Percentiles rank a stretch among this genome's conserved stretches.
Conservation (phyloP, 2,329 filamentous ascomycete species). For the Diaporthe citrichinensis region DNA sequence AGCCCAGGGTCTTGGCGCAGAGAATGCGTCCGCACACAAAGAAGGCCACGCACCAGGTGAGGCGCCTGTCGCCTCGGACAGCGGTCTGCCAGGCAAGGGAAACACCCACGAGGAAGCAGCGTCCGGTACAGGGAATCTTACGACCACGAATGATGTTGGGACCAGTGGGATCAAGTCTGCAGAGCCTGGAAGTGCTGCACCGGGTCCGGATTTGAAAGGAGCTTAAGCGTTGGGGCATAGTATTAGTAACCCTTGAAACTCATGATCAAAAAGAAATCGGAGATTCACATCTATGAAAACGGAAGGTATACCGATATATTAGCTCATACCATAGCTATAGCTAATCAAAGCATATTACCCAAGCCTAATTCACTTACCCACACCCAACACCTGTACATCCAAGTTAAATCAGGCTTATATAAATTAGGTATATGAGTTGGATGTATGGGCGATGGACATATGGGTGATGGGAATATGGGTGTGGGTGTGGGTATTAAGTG, state of each 20-base stretch:
- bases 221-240: not conserved
- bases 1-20: constrained; percentile 39
- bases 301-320: no score
- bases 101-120: constrained; percentile 26
- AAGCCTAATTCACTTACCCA: no score
- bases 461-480: no score
- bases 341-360: no score
- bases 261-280: not conserved
- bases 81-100: constrained; percentile 30
- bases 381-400: no score
- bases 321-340: no score
- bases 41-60: constrained; percentile 33
- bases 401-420: no score
- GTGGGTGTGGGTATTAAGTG: no score
- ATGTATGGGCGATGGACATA: no score
- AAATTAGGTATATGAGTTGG: no score
- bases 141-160: constrained; percentile 30
- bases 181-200: constrained; percentile 31
- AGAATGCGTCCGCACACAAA: constrained; percentile 34
- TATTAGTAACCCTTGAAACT: no score
- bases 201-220: constrained; percentile 25
- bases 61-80: constrained; percentile 40
- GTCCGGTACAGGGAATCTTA: constrained; percentile 13
- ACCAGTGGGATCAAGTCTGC: constrained; percentile 22
- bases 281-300: no score